phyloP scores from a whole-genome alignment of 345 rosid species.

The Linum tenue region DNA sequence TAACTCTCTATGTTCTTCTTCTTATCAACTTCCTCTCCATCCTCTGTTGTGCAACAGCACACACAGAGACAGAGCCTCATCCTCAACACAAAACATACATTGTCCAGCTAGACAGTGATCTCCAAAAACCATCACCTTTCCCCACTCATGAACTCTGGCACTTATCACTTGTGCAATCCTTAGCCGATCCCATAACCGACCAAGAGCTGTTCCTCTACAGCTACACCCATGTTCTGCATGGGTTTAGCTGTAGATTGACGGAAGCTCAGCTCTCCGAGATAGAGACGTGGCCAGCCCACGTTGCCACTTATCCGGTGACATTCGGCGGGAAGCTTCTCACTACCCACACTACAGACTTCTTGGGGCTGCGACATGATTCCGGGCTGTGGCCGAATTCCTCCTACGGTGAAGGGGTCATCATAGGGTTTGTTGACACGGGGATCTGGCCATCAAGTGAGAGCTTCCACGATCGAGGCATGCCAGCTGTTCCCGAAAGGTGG shows the following conservation, averaged over 20 bases:
- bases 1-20: too few species aligned
- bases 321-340: conserved; percentile 27
- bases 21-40: too few species aligned
- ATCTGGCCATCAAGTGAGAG: not conserved
- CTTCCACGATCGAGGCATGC: not conserved
- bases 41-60: too few species aligned
- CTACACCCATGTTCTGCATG: conserved; percentile 32
- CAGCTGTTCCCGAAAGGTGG: not conserved
- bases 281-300: conserved; percentile 34
- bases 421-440: not conserved
- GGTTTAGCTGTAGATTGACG: conserved; percentile 44
- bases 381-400: not conserved
- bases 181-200: conserved; percentile 9
- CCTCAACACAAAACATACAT: conserved; percentile 17
- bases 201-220: conserved; percentile 23
- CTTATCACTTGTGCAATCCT: conserved; percentile 10
- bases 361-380: conserved; percentile 19
- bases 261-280: conserved; percentile 27
- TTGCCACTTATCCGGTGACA: conserved; percentile 25
- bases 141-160: conserved; percentile 27
- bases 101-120: conserved; percentile 26
- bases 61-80: too few species aligned
- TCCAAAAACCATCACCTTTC: conserved; percentile 29
- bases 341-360: conserved; percentile 31
- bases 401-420: not conserved